Base-by-base conservation (phyloP, 352 stramenopile species). In the Achlya hypogyna region DNA sequence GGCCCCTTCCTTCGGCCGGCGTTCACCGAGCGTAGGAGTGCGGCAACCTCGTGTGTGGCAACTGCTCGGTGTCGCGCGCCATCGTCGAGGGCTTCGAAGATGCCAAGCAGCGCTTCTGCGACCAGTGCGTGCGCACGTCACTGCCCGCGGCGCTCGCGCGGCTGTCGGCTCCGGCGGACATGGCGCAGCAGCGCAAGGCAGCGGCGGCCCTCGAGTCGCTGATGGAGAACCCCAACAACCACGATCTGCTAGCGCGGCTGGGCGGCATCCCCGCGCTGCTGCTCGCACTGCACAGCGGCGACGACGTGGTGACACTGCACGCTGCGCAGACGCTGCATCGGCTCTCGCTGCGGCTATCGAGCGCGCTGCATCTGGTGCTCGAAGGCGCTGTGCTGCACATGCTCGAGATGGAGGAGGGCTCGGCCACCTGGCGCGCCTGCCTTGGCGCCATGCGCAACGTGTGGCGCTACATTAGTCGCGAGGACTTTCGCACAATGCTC, bases 351-450 rank as follows among this genome's bases (percentile, higher is more conserved):
- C 90, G 79, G 53, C 78, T 93, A 10, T 81, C 83, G 10, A 93
- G 81, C 34, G 87, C 83, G 18, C 72, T 95, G 2, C 86, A 93
- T 67, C 90, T 93, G 84, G 84, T 95, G 27, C 71, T 95, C 2
- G 86, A 95, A 72, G 86, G 86, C 59, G 85, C 83, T n/a, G 86
- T 95, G 25, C 69, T 93, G 42, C 84, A 95, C 67, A 93, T 95
- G 83, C 73, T 95, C 20, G 84, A 95, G 58, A 84, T 93, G 1
- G 83, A 92, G 49, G 86, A 93, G 68, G 80, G 72, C 8, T 74
- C 85, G 1, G 78, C 74, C 38, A 88, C 86, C 3, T 93, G 85
- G 86, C 81, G 75, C 0, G 87, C 91, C 69, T 93, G 84, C 49
- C 71, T 93, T 22, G 80, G 89, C 49, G 82, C 84, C 18, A 75